A percentile compares a stretch with the other conserved stretches of the same genome.
These are phyloP conservation scores for Fomitopsis pulvina DNA, from an alignment of 768 basidiomycete species.

Conservation along the genomic window DNA sequence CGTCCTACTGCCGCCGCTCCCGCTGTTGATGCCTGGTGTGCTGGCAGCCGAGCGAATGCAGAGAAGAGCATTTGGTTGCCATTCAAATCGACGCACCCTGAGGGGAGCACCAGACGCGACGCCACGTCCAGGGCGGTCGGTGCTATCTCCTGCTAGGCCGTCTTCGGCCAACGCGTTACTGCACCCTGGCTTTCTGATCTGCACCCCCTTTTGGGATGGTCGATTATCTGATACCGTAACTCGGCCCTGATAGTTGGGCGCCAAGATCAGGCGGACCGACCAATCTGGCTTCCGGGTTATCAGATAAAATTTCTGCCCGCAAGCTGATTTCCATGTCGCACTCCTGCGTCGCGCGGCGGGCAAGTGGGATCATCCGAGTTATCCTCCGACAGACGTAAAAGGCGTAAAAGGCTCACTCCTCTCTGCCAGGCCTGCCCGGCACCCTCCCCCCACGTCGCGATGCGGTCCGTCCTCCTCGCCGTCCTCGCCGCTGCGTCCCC, in stretches of 20 bases:
- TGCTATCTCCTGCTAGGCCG: not conserved
- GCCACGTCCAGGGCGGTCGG: not conserved
- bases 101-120: not conserved
- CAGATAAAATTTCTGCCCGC: slow-evolving; percentile 16
- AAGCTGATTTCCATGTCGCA: no score
- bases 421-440: slow-evolving; percentile 7
- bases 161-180: not conserved
- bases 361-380: slow-evolving; percentile 4
- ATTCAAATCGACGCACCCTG: not conserved
- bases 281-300: slow-evolving; percentile 7
- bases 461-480: slow-evolving; percentile 19
- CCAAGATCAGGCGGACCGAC: not conserved
- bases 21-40: no score
- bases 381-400: not conserved
- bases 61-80: not conserved
- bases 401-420: slow-evolving; percentile 1
- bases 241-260: no score
- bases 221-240: not conserved
- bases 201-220: not conserved
- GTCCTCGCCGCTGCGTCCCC: slow-evolving; percentile 28
- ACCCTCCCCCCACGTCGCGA: slow-evolving; percentile 6
- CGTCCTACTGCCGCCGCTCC: no score
- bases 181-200: not conserved
- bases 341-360: no score
- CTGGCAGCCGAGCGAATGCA: no score